Base-by-base conservation (phyloP, 2,329 filamentous ascomycete genomes). In the Pseudofabraea citricarpa region DNA sequence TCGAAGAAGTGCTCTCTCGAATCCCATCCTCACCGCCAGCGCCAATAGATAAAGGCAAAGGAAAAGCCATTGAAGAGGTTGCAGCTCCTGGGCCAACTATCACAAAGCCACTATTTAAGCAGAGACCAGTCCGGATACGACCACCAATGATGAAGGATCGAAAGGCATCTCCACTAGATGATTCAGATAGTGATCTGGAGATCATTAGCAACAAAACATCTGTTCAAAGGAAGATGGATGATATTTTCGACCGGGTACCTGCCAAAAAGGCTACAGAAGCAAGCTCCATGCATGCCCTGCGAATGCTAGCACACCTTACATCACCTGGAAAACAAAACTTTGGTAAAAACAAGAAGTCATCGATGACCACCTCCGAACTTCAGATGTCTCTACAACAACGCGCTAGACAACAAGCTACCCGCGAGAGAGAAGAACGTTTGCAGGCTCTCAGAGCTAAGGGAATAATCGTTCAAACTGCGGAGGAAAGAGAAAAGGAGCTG, bases 401-500 rank as follows among this genome's bases (percentile, higher is more conserved):
- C 48, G 90, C 89, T 5, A 81, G 87, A 35, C 75, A 85, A 47
- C 93, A 98, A 64, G 90, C 90, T 35, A 81, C 81, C 47, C 66
- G 77, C 32, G 89, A 93, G 61, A 82, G 88, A 41, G 79, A 87
- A 47, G 83, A 87, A 53, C 84, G 84, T 43, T 75, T 97, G 16
- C 81, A 88, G 44, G 75, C 83, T 53, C 74, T 98, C 31, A 81
- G 79, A 56, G 83, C 85, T 9, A 89, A 86, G 64, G 93, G 93
- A 6, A 75, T 96, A 20, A 70, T 85, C 19, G 73, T 97, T 15
- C 85, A 90, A 62, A 95, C 87, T 1, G 80, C 83, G 2, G 91
- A 96, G 64, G 90, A 98, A 62, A 81, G 87, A 16, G 86, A 90
- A 58, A 79, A 80, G 24, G 85, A 95, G 60, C 80, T 89, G 63